phyloP scores from a whole-genome alignment of 768 basidiomycete genomes.

The Vararia minispora region DNA sequence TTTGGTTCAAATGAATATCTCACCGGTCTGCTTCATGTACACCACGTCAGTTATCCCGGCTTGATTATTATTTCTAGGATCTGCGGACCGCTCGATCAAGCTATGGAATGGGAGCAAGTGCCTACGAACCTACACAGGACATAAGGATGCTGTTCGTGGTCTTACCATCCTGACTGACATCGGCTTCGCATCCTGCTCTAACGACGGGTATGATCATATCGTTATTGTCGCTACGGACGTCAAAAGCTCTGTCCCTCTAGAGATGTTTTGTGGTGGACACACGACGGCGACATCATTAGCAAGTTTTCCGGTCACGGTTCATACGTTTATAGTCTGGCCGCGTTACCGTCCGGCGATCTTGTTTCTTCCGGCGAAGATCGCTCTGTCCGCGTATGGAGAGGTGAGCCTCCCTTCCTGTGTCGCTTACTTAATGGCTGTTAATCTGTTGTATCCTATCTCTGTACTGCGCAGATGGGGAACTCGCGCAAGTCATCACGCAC shows the following conservation, averaged over 20 bases:
- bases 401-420: constrained; percentile 27
- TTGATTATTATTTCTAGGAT: constrained; percentile 35
- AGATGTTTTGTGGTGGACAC: constrained; percentile 87
- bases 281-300: constrained; percentile 67
- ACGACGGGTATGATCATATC: constrained; percentile 65
- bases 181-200: constrained; percentile 92
- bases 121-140: constrained; percentile 70
- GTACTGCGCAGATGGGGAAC: constrained; percentile 60
- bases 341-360: constrained; percentile 71
- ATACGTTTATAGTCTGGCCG: constrained; percentile 85
- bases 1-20: constrained; percentile 67
- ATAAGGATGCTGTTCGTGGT: constrained; percentile 86
- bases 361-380: constrained; percentile 95
- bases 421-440: background rate
- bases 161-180: constrained; percentile 72
- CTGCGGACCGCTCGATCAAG: constrained; percentile 92
- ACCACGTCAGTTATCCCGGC: background rate
- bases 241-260: constrained; percentile 26
- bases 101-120: constrained; percentile 74
- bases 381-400: constrained; percentile 84
- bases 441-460: constrained; percentile 1
- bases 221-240: constrained; percentile 4
- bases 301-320: constrained; percentile 91
- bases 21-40: constrained; percentile 46
- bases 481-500: constrained; percentile 79